These are phyloP conservation scores for Aphanoascus verrucosus DNA, from an alignment of 2,329 filamentous ascomycete species.

Conservation along the genomic window DNA sequence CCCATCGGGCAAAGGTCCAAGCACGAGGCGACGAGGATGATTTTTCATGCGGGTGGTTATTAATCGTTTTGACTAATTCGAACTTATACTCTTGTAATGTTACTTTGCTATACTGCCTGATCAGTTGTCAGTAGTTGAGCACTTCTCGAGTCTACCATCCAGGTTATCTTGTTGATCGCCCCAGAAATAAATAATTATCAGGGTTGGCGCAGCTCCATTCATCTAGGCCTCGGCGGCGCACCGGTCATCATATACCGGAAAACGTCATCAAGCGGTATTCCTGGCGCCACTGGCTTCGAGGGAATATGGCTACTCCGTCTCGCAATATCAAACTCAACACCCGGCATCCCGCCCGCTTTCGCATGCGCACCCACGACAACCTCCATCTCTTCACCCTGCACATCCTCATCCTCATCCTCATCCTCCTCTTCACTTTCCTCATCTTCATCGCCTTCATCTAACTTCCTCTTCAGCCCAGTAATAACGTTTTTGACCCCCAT, in stretches of 20 bases:
- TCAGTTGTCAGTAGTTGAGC: too few species aligned
- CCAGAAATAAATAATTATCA: neutral
- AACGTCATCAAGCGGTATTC: constrained; percentile 38
- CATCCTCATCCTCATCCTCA: constrained; percentile 42
- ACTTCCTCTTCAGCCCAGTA: constrained; percentile 54
- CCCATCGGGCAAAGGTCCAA: constrained; percentile 40
- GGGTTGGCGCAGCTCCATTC: neutral
- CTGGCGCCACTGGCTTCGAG: constrained; percentile 19
- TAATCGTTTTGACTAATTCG: constrained; percentile 4
- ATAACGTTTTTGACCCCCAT: constrained; percentile 57
- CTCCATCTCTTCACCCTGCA: constrained; percentile 33
- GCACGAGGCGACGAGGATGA: constrained; percentile 46
- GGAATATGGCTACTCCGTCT: constrained; percentile 20
- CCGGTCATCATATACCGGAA: constrained; percentile 45
- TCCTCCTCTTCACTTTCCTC: constrained; percentile 39
- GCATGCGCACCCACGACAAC: constrained; percentile 28
- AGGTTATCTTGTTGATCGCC: too few species aligned
- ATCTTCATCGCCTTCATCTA: constrained; percentile 46
- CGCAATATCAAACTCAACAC: constrained; percentile 29
- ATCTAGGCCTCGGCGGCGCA: constrained; percentile 18
- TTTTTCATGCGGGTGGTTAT: neutral
- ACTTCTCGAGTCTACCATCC: too few species aligned
- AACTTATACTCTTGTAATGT: neutral
- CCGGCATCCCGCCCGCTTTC: constrained; percentile 22
- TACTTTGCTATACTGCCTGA: too few species aligned